phyloP scores from a whole-genome alignment of 2,329 filamentous ascomycete species.

The Colletotrichum chrysophilum region DNA sequence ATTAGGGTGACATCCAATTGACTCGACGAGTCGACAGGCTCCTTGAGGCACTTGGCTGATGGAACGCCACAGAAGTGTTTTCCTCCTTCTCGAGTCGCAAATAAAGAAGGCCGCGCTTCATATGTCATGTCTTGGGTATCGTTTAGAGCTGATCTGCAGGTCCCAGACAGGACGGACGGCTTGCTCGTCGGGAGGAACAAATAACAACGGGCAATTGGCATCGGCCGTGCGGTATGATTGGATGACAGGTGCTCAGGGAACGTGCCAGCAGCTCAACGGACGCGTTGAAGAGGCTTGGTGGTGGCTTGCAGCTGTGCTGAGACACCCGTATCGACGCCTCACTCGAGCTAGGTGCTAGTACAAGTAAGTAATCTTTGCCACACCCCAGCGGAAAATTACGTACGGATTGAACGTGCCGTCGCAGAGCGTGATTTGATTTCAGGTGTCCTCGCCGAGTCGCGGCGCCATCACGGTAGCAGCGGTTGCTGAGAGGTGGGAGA shows the following conservation, averaged over 20 bases:
- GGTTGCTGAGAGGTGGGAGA: background rate
- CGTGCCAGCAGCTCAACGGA: background rate
- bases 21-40: background rate
- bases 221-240: constrained; percentile 8
- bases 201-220: background rate
- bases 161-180: background rate
- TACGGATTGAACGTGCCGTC: background rate
- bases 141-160: background rate
- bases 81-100: background rate
- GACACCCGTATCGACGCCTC: background rate
- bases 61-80: background rate
- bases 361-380: background rate
- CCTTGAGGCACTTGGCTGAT: background rate
- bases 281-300: background rate
- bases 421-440: background rate
- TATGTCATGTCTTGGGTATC: background rate
- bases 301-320: background rate
- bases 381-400: background rate
- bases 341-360: background rate
- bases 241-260: constrained; percentile 10
- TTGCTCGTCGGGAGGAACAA: background rate
- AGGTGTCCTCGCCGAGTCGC: background rate
- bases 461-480: background rate
- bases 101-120: background rate
- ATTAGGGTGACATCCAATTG: constrained; percentile 4